Base-by-base conservation (phyloP, 1,284 basidiomycete genomes). In the Ganoderma meredithae region DNA sequence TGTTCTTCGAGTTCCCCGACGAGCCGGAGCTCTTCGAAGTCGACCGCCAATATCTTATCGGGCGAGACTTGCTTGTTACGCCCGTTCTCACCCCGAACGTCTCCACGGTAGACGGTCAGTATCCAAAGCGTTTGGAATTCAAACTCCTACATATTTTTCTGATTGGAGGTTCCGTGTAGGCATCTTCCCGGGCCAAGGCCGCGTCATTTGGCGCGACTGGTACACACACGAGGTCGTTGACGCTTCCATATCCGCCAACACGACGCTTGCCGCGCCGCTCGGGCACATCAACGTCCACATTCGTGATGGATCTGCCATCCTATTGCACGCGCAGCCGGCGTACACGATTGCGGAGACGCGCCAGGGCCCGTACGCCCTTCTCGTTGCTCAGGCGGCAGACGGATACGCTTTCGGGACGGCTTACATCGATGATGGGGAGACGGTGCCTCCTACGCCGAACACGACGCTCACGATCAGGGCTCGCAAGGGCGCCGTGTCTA, bases 1-100 rank as follows among this genome's bases (percentile, higher is more conserved):
- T 95, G 53, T 94, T 92, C 82, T 94, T 86, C 75, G 89, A 94
- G 76, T 94, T 93, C 80, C 89, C 90, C 0, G 80, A 90, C 63
- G 90, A 94, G 70, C 84, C 87, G 0, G 86, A 90, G 69, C 81
- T 91, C 1, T 90, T 91, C 74, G 78, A 76, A 22, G 80, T 92
- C 25, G 90, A 93, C 72, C 80, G 81, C 31, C 93, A 95, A 76
- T 95, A 91, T 81, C 77, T 95, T 71, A 80, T 94, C 65, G 93
- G 93, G 17, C 72, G 83, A 13, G 86, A 88, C 70, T 83, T 95
- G 52, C 84, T 95, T 40, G 86, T 95, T 52, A 92, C 92, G 0
- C 93, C 93, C 0, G 93, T 94, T 0, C 77, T 93, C 47, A 80
- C 81, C 2, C 90, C 91, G 0, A 92, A 87, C 67, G 83, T 82